phyloP scores from a whole-genome alignment of 345 rosid species.

The Bruguiera parviflora region DNA sequence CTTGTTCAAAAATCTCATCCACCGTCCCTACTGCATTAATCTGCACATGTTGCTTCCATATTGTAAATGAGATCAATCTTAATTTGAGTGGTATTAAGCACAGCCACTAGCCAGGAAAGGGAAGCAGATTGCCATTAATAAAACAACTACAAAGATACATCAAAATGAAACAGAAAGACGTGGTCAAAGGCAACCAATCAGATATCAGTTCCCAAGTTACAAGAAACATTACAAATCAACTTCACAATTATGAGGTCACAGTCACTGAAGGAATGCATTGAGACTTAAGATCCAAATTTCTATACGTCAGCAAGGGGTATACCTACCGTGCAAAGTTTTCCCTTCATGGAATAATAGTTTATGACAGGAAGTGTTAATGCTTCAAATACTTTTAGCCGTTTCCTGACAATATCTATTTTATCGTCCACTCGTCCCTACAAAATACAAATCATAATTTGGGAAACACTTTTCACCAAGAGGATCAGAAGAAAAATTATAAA shows the following conservation, averaged over 20 bases:
- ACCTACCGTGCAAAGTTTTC: slow-evolving; percentile 65
- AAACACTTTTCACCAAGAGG: background rate
- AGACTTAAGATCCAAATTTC: no score
- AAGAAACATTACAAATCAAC: background rate
- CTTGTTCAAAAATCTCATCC: slow-evolving; percentile 81
- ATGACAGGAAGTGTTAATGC: slow-evolving; percentile 72
- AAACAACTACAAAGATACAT: background rate
- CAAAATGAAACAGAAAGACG: background rate
- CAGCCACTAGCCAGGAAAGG: background rate
- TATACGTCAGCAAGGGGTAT: background rate
- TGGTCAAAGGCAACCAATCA: background rate
- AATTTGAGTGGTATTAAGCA: background rate
- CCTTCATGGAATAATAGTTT: slow-evolving; percentile 63
- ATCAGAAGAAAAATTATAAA: background rate
- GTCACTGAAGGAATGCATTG: background rate
- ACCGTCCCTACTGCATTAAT: slow-evolving; percentile 78
- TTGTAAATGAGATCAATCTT: background rate
- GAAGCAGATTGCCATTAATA: background rate
- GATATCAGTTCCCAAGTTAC: background rate
- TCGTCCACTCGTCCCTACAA: slow-evolving; percentile 33
- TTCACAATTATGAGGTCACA: background rate
- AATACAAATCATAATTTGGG: background rate
- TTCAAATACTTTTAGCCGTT: slow-evolving; percentile 22
- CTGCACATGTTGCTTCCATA: slow-evolving; percentile 38
- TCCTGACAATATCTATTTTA: slow-evolving; percentile 27